These are phyloP conservation scores for Saccharomyces pastorianus DNA, from an alignment of 1,139 yeast genomes.

Conservation along the genomic window DNA sequence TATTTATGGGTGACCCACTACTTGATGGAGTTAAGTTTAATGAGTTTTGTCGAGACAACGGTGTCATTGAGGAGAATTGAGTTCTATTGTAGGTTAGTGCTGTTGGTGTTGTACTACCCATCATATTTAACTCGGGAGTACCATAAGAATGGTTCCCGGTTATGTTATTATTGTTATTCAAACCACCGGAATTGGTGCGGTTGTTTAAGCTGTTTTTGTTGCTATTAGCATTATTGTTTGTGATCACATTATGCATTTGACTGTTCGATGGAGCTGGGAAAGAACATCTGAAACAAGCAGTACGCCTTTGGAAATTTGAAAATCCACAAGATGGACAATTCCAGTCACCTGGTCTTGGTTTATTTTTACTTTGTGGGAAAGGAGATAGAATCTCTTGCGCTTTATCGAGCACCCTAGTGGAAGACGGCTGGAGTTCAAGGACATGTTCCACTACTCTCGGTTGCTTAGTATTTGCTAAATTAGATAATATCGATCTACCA, in stretches of 20 bases:
- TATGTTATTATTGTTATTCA: neutral
- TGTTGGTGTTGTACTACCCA: neutral
- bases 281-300: constrained; percentile 89
- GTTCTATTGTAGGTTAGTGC: neutral
- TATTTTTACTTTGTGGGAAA: constrained; percentile 80
- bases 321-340: constrained; percentile 94
- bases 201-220: constrained; percentile 6
- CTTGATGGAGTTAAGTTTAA: neutral
- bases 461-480: constrained; percentile 30
- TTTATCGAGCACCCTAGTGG: constrained; percentile 63
- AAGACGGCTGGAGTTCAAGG: constrained; percentile 82
- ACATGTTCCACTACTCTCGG: constrained; percentile 54
- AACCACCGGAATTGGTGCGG: neutral
- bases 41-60: neutral
- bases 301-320: constrained; percentile 87
- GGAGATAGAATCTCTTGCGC: constrained; percentile 77
- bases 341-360: constrained; percentile 98
- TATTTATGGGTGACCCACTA: neutral
- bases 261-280: constrained; percentile 76
- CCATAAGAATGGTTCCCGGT: neutral
- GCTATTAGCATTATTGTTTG: constrained; percentile 9
- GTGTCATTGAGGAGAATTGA: neutral
- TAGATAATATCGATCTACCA: constrained; percentile 40
- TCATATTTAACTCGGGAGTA: neutral
- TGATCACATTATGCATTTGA: constrained; percentile 13